A percentile compares a stretch with the other conserved stretches of the same genome.
Conservation (phyloP, 2,329 filamentous ascomycete genomes). For the Podosphaera xanthii region DNA sequence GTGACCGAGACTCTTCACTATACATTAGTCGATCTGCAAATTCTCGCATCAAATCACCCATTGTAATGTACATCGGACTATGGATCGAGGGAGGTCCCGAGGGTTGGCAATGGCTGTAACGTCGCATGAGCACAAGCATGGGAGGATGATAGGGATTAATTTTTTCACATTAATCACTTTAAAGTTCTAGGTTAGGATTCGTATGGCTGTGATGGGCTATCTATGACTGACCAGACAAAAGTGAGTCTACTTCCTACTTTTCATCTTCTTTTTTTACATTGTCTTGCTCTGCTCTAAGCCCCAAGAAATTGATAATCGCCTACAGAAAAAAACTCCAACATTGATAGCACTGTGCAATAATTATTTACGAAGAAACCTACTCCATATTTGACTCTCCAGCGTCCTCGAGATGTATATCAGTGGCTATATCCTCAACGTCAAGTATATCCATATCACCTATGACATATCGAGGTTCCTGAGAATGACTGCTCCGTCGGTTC, state of each 20-base stretch:
- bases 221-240: not conserved
- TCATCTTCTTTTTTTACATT: not conserved
- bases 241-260: not conserved
- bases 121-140: too few relatives aligned
- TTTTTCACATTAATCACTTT: too few relatives aligned
- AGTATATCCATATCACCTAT: conserved; percentile 6
- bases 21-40: too few relatives aligned
- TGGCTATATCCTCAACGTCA: conserved; percentile 11
- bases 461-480: conserved; percentile 3
- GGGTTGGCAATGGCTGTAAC: too few relatives aligned
- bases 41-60: too few relatives aligned
- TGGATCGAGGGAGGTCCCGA: too few relatives aligned
- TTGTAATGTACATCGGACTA: too few relatives aligned
- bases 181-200: too few relatives aligned
- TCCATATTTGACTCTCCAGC: not conserved
- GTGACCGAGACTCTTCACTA: too few relatives aligned
- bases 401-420: conserved; percentile 16
- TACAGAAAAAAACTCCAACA: not conserved
- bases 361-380: not conserved
- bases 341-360: not conserved
- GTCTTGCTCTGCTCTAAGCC: not conserved
- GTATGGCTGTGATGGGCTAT: not conserved
- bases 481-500: not conserved
- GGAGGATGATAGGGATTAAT: too few relatives aligned
- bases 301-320: not conserved